phyloP scores from a whole-genome alignment of 2,329 filamentous ascomycete species.

The Neodidymelliopsis sp. region DNA sequence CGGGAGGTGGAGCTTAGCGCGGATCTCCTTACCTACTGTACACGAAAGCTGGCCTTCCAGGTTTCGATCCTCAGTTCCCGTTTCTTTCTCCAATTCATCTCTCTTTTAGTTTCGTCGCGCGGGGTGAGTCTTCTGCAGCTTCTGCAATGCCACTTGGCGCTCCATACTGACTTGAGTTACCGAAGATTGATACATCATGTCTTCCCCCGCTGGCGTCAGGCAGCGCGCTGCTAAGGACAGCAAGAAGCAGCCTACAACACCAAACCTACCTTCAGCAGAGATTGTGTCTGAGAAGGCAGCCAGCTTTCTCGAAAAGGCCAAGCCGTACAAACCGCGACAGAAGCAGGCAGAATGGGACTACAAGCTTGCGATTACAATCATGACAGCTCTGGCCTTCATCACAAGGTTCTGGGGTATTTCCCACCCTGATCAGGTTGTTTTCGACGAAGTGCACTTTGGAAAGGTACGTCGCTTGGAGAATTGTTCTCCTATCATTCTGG shows the following conservation, averaged over 20 bases:
- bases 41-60: conserved; percentile 33
- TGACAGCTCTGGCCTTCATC: conserved; percentile 84
- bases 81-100: conserved; percentile 24
- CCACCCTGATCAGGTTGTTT: conserved; percentile 95
- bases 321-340: conserved; percentile 42
- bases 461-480: conserved; percentile 71
- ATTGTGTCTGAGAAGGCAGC: conserved; percentile 35
- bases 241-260: conserved; percentile 48
- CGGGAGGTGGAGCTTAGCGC: conserved; percentile 16
- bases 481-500: neutral
- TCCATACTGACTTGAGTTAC: conserved; percentile 23
- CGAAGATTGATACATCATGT: conserved; percentile 49
- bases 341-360: conserved; percentile 79
- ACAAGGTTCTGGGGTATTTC: conserved; percentile 96
- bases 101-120: conserved; percentile 22
- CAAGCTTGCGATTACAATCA: conserved; percentile 75
- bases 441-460: conserved; percentile 99
- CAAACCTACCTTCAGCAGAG: conserved; percentile 41
- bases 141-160: neutral
- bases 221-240: conserved; percentile 48
- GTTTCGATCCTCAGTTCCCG: conserved; percentile 30
- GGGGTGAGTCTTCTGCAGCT: conserved; percentile 29
- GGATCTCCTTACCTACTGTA: conserved; percentile 22
- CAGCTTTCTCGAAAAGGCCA: conserved; percentile 40
- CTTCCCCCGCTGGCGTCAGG: conserved; percentile 49